A percentile compares a stretch with the other conserved stretches of the same genome.
phyloP scores from a whole-genome alignment of 495 filamentous ascomycete species.

The Neurospora sp. region DNA sequence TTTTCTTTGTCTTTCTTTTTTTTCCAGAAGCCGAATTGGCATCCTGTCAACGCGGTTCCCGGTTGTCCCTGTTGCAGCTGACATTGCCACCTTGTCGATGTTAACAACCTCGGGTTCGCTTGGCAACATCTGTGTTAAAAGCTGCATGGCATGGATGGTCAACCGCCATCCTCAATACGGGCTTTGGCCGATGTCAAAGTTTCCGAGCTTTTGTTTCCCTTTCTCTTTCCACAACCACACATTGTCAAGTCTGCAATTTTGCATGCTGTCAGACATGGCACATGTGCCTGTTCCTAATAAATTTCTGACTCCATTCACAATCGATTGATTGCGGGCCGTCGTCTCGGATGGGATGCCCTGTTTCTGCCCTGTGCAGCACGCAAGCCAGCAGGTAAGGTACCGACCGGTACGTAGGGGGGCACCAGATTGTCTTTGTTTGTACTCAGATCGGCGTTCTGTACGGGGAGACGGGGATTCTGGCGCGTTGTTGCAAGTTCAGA shows the following conservation, averaged over 20 bases:
- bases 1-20: not conserved
- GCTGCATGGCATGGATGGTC: not conserved
- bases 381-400: not conserved
- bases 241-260: not conserved
- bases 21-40: slow-evolving; percentile 3
- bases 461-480: not conserved
- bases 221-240: not conserved
- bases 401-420: not conserved
- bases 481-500: not conserved
- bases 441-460: not conserved
- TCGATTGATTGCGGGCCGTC: not conserved
- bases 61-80: slow-evolving; percentile 14
- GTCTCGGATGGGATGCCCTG: not conserved
- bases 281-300: not conserved
- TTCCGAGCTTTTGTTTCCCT: not conserved
- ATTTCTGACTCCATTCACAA: not conserved
- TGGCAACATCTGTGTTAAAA: not conserved
- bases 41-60: not conserved
- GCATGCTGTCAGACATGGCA: not conserved
- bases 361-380: not conserved
- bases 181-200: not conserved
- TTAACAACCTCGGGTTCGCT: not conserved
- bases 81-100: not conserved
- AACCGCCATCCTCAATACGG: not conserved
- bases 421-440: not conserved